These are phyloP conservation scores for Danielozyma ontarioensis DNA, from an alignment of 805 yeast species.

Conservation along the genomic window DNA sequence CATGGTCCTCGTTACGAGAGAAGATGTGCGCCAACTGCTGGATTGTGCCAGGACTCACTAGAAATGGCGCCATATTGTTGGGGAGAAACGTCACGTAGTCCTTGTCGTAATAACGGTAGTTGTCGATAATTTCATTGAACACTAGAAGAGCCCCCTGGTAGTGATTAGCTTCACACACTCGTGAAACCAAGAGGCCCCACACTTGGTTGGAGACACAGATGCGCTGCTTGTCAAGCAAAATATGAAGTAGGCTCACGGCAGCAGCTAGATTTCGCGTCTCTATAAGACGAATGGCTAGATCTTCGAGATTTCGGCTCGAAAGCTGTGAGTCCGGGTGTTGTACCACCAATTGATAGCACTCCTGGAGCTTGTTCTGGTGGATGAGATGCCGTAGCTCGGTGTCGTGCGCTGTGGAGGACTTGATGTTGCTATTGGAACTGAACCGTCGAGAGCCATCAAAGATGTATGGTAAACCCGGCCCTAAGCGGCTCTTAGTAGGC, in stretches of 20 bases:
- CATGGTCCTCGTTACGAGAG: slow-evolving; percentile 17
- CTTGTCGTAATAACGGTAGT: slow-evolving; percentile 11
- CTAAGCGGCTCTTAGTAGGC: too few species aligned
- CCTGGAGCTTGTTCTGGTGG: too few species aligned
- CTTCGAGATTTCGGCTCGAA: slow-evolving; percentile 16
- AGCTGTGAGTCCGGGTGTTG: not conserved
- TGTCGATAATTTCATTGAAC: slow-evolving; percentile 32
- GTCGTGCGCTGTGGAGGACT: too few species aligned
- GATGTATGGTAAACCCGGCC: too few species aligned
- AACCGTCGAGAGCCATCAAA: too few species aligned
- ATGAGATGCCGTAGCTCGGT: too few species aligned
- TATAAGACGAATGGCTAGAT: slow-evolving; percentile 16
- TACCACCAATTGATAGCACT: too few species aligned
- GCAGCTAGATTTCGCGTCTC: slow-evolving; percentile 15
- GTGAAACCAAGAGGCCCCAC: slow-evolving; percentile 26
- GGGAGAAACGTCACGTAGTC: slow-evolving; percentile 6
- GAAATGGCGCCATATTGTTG: slow-evolving; percentile 24
- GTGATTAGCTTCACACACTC: slow-evolving; percentile 18
- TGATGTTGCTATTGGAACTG: too few species aligned
- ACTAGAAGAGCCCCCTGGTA: slow-evolving; percentile 27
- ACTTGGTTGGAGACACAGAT: slow-evolving; percentile 22
- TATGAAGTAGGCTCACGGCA: slow-evolving; percentile 22
- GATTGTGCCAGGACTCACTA: slow-evolving; percentile 22
- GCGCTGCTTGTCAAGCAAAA: slow-evolving; percentile 10
- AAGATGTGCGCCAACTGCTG: slow-evolving; percentile 25